Percentiles rank a stretch among this genome's conserved stretches.
phyloP scores from a whole-genome alignment of 2,329 filamentous ascomycete genomes.

The Pyricularia sp. region DNA sequence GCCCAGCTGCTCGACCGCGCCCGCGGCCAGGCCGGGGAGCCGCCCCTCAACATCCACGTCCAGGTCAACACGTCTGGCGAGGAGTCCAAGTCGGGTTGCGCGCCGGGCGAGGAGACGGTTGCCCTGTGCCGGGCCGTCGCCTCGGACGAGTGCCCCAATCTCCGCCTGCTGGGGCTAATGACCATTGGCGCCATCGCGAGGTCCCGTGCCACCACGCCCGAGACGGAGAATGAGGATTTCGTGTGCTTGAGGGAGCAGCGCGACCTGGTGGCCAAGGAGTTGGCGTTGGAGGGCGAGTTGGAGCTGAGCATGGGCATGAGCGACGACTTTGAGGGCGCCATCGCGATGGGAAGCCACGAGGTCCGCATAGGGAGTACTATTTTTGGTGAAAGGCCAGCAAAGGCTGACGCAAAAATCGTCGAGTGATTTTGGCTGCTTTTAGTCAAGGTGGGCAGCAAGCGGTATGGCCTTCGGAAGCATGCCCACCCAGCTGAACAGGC shows the following conservation, averaged over 20 bases:
- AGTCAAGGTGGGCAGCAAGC: no score
- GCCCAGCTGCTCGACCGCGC: conserved; percentile 68
- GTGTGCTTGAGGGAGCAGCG: conserved; percentile 52
- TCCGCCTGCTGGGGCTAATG: conserved; percentile 77
- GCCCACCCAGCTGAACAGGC: neutral
- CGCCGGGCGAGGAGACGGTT: conserved; percentile 48
- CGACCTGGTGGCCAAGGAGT: conserved; percentile 52
- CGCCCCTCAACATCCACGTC: conserved; percentile 60
- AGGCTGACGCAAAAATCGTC: conserved; percentile 61
- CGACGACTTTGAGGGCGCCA: conserved; percentile 83
- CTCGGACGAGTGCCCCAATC: conserved; percentile 51
- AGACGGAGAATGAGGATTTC: conserved; percentile 90
- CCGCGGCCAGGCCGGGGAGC: conserved; percentile 32
- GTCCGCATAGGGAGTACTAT: conserved; percentile 90
- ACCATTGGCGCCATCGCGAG: conserved; percentile 92
- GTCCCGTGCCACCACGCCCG: conserved; percentile 57
- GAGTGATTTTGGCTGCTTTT: conserved; percentile 16
- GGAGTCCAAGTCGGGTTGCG: conserved; percentile 68
- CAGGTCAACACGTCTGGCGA: conserved; percentile 95
- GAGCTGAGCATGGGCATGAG: conserved; percentile 99
- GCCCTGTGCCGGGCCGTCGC: conserved; percentile 58
- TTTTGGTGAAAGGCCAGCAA: conserved; percentile 71
- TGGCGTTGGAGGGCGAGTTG: conserved; percentile 41
- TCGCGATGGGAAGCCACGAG: conserved; percentile 71
- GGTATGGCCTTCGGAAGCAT: neutral